Evolutionary conservation across 106 monocot species (phyloP).

Genomic region (Xerophyta viscosa): DNA sequence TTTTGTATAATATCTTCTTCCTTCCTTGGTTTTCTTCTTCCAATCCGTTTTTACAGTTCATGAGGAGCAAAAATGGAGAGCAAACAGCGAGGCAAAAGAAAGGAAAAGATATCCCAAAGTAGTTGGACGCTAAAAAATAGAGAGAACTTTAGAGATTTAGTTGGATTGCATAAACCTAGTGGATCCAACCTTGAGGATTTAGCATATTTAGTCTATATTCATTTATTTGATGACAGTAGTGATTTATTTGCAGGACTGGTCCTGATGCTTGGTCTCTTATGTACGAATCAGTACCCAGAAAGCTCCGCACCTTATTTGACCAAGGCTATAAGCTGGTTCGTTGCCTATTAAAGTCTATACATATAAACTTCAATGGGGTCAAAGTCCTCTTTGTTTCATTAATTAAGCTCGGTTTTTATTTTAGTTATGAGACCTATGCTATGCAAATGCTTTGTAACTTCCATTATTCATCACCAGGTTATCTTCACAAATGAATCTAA

Average conservation of each 20-base stretch:
- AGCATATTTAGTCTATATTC: background rate
- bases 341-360: conserved; percentile 6
- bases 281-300: conserved; percentile 72
- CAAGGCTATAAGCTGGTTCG: conserved; percentile 85
- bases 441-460: background rate
- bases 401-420: no score
- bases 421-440: no score
- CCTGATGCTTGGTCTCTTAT: conserved; percentile 80
- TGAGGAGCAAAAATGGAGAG: no score
- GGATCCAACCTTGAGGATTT: no score
- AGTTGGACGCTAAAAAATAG: no score
- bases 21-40: no score
- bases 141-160: no score
- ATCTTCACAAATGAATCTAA: conserved; percentile 97
- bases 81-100: no score
- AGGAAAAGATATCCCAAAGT: no score
- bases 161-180: no score
- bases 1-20: no score
- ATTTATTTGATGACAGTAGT: background rate
- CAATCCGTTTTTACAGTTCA: no score
- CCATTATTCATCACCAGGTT: conserved; percentile 37
- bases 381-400: background rate
- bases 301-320: conserved; percentile 51
- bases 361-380: background rate
- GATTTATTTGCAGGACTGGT: conserved; percentile 52